phyloP scores from a whole-genome alignment of 345 rosid species.

The Trapa incisa region DNA sequence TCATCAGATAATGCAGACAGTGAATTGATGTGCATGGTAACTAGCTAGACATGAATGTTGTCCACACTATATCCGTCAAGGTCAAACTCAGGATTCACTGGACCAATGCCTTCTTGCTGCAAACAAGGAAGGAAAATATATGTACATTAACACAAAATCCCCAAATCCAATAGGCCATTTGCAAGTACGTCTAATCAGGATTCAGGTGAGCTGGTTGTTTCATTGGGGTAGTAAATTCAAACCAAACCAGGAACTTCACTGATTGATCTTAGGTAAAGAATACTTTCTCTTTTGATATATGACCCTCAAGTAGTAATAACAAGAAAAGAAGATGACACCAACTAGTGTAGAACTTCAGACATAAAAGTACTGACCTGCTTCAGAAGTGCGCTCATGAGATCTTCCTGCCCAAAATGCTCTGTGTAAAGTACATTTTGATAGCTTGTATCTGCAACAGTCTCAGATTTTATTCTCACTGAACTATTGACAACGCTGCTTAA shows the following conservation, averaged over 20 bases:
- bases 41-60: conserved; percentile 50
- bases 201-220: no score
- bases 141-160: not conserved
- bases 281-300: not conserved
- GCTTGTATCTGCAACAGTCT: conserved; percentile 37
- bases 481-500: conserved; percentile 22
- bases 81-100: conserved; percentile 56
- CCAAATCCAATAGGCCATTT: not conserved
- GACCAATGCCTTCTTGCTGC: conserved; percentile 50
- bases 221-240: no score
- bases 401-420: conserved; percentile 64
- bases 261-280: not conserved
- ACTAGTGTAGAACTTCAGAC: not conserved
- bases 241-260: not conserved
- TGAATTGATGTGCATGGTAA: conserved; percentile 1
- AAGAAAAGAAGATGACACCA: not conserved
- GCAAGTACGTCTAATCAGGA: not conserved
- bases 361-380: conserved; percentile 43
- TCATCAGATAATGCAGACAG: conserved; percentile 1
- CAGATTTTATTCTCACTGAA: conserved; percentile 54
- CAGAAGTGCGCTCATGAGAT: conserved; percentile 79
- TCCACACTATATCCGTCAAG: conserved; percentile 67
- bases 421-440: conserved; percentile 27
- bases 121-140: conserved; percentile 11
- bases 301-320: not conserved